A percentile compares a stretch with the other conserved stretches of the same genome.
Conservation (phyloP, 441 rosid species). For the Theobroma grandiflorum region DNA sequence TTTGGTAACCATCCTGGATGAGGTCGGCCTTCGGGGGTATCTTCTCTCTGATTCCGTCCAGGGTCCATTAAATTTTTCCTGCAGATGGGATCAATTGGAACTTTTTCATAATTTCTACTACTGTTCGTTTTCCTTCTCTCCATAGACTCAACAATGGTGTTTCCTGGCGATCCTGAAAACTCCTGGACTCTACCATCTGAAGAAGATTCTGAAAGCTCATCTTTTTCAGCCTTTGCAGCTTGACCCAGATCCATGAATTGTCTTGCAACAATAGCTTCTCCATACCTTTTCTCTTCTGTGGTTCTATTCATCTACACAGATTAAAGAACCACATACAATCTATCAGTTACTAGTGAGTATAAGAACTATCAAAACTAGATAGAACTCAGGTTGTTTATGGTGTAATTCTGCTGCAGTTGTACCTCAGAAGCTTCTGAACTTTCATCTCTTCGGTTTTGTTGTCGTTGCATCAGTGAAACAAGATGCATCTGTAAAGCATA, state of each 20-base stretch:
- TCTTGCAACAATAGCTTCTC: constrained; percentile 27
- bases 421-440: not conserved
- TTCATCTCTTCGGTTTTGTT: constrained; percentile 23
- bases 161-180: constrained; percentile 29
- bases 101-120: not conserved
- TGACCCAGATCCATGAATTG: constrained; percentile 52
- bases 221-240: constrained; percentile 12
- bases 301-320: constrained; percentile 15
- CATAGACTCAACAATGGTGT: constrained; percentile 50
- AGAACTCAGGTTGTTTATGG: not conserved
- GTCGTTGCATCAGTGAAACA: constrained; percentile 31
- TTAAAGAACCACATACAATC: not conserved
- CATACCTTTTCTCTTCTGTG: constrained; percentile 22
- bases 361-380: not conserved
- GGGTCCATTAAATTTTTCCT: not conserved
- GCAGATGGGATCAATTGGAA: not conserved
- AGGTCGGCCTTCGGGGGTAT: constrained; percentile 21
- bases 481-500: constrained; percentile 45
- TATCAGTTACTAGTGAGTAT: not conserved
- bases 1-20: constrained; percentile 28
- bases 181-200: constrained; percentile 29
- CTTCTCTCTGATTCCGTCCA: constrained; percentile 14
- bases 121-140: constrained; percentile 13
- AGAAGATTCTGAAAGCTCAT: constrained; percentile 35
- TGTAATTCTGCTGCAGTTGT: constrained; percentile 9